phyloP scores from a whole-genome alignment of 495 filamentous ascomycete genomes.

The Talaromyces adpressus region DNA sequence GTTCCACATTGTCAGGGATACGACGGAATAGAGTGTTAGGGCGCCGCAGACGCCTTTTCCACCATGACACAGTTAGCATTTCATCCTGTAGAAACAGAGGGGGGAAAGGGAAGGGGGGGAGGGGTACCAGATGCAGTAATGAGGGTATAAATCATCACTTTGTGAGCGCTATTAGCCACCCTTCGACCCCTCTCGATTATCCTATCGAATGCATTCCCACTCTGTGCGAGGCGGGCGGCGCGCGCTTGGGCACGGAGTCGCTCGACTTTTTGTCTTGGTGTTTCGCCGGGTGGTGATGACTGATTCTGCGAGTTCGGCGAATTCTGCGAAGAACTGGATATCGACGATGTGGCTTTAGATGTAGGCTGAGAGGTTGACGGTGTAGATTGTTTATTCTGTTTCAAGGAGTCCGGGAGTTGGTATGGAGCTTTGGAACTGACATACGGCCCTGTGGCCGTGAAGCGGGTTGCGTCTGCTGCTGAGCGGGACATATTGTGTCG shows the following conservation, averaged over 20 bases:
- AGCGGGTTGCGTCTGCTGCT: conserved; percentile 88
- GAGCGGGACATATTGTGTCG: conserved; percentile 62
- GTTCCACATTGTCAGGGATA: conserved; percentile 86
- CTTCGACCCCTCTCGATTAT: conserved; percentile 60
- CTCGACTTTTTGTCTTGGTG: conserved; percentile 81
- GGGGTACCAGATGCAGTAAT: conserved; percentile 70
- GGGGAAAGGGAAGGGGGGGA: background rate
- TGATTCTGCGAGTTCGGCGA: background rate
- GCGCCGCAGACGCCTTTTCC: conserved; percentile 55
- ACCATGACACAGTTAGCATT: background rate
- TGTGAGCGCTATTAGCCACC: conserved; percentile 79
- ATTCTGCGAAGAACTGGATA: background rate
- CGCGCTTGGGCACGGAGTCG: conserved; percentile 76
- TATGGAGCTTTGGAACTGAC: conserved; percentile 60
- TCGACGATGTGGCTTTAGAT: background rate
- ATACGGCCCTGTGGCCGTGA: conserved; percentile 88
- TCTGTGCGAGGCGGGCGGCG: conserved; percentile 56
- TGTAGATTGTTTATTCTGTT: conserved; percentile 17
- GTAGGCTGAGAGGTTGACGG: background rate
- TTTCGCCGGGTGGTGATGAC: conserved; percentile 44
- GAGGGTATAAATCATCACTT: conserved; percentile 63
- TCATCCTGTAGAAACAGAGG: too few relatives aligned
- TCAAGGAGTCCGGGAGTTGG: conserved; percentile 29
- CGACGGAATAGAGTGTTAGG: conserved; percentile 71
- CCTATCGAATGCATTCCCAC: conserved; percentile 57